These are phyloP conservation scores for Solanum chaucha DNA, from an alignment of 257 asterid genomes.

Conservation along the genomic window DNA sequence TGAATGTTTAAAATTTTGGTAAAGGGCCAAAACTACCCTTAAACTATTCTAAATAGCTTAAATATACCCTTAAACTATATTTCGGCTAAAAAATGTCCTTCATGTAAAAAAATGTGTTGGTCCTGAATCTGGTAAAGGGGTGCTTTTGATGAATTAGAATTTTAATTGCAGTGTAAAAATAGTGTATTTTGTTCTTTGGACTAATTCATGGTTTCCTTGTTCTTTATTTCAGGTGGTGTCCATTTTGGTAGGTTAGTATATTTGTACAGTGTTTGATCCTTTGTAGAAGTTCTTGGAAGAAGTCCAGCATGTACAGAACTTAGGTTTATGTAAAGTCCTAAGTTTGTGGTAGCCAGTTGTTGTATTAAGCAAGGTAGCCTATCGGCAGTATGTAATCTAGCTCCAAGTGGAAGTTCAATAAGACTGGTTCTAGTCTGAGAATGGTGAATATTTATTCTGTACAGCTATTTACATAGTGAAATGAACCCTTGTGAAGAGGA, in stretches of 20 bases:
- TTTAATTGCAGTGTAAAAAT: not conserved
- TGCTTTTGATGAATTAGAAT: not conserved
- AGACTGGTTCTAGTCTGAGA: not conserved
- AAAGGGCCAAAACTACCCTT: too few relatives aligned
- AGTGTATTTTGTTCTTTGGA: not conserved
- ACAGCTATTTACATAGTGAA: not conserved
- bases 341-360: not conserved
- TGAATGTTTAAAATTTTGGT: not conserved
- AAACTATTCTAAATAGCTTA: too few relatives aligned
- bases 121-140: not conserved
- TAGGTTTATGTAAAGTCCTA: not conserved
- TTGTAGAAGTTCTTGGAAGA: not conserved
- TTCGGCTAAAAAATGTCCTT: too few relatives aligned
- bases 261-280: constrained; percentile 1
- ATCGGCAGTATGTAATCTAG: not conserved
- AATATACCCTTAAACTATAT: too few relatives aligned
- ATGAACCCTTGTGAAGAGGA: not conserved
- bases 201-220: not conserved
- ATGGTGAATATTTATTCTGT: not conserved
- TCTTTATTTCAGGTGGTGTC: constrained; percentile 87
- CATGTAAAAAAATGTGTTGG: not conserved
- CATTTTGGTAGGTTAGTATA: constrained; percentile 64
- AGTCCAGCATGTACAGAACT: not conserved
- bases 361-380: not conserved
- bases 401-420: not conserved